A percentile compares a stretch with the other conserved stretches of the same genome.
Evolutionary conservation across 805 yeast genomes (phyloP).

Genomic region (Metschnikowia proteae): DNA sequence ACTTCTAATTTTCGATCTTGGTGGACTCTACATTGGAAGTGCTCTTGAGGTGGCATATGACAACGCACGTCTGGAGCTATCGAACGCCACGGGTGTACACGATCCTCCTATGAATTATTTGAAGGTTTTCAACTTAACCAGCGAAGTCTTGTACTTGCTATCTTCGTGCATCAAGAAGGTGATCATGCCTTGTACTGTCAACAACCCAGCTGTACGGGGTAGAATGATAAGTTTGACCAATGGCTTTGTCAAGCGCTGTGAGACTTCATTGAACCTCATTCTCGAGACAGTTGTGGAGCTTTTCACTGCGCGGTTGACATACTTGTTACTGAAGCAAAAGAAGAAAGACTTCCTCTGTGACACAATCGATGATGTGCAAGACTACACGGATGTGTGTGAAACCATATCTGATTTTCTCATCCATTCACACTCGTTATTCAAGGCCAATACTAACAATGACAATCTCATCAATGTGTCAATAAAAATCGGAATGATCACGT

Average conservation of each 20-base stretch:
- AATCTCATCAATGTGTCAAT: conserved; percentile 51
- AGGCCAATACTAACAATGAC: conserved; percentile 29
- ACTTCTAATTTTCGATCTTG: conserved; percentile 62
- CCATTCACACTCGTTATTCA: conserved; percentile 38
- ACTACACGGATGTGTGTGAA: conserved; percentile 70
- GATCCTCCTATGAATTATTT: conserved; percentile 46
- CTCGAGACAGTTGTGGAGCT: conserved; percentile 55
- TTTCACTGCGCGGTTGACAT: conserved; percentile 47
- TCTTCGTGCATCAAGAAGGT: conserved; percentile 73
- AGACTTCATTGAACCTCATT: conserved; percentile 61
- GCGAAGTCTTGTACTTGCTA: conserved; percentile 60
- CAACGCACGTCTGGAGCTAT: conserved; percentile 33
- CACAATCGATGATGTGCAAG: conserved; percentile 36
- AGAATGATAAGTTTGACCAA: conserved; percentile 62
- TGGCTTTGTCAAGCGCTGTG: conserved; percentile 55
- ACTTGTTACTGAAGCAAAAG: conserved; percentile 58
- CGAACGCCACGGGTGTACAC: conserved; percentile 22
- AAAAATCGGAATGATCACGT: conserved; percentile 56
- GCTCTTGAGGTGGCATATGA: conserved; percentile 70
- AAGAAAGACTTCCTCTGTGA: conserved; percentile 62
- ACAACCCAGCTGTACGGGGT: conserved; percentile 52
- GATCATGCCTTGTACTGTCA: conserved; percentile 68
- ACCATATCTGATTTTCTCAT: conserved; percentile 53
- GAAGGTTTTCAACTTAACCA: conserved; percentile 46
- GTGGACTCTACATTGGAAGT: conserved; percentile 68